Percentiles rank a stretch among this genome's conserved stretches.
Conservation (phyloP, 2,329 filamentous ascomycete species). For the Uncinocarpus reesii region DNA sequence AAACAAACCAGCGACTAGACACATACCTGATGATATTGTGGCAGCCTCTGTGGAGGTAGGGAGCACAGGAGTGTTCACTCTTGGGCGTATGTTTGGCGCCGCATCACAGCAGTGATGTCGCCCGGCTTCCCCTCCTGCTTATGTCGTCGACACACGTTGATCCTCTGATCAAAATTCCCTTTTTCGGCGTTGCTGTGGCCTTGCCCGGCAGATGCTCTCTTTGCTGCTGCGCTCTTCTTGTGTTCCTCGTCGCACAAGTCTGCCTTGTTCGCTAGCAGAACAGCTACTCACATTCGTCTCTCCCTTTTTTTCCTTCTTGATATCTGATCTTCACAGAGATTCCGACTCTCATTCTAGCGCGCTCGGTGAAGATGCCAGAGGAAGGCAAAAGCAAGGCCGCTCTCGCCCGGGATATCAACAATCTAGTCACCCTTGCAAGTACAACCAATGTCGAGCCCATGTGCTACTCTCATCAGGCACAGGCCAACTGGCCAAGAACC, state of each 20-base stretch:
- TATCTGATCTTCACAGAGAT: neutral
- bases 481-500: neutral
- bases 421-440: conserved; percentile 3
- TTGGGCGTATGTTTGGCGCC: neutral
- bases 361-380: neutral
- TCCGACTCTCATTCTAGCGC: neutral
- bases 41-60: neutral
- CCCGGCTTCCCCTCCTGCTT: neutral
- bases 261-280: no score
- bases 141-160: conserved; percentile 1
- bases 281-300: neutral
- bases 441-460: neutral
- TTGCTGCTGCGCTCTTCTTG: no score
- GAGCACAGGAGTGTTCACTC: neutral
- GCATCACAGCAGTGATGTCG: neutral
- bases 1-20: neutral
- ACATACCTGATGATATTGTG: neutral
- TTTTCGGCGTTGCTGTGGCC: neutral
- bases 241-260: no score
- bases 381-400: neutral
- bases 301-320: neutral
- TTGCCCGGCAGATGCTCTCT: neutral
- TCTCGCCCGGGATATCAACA: conserved; percentile 3
- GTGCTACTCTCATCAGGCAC: neutral
- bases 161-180: neutral